Evolutionary conservation across 148 eudicot genomes (phyloP), one percentile per base, ranked within the genome.

Genomic region (Heliosperma pusillum): DNA sequence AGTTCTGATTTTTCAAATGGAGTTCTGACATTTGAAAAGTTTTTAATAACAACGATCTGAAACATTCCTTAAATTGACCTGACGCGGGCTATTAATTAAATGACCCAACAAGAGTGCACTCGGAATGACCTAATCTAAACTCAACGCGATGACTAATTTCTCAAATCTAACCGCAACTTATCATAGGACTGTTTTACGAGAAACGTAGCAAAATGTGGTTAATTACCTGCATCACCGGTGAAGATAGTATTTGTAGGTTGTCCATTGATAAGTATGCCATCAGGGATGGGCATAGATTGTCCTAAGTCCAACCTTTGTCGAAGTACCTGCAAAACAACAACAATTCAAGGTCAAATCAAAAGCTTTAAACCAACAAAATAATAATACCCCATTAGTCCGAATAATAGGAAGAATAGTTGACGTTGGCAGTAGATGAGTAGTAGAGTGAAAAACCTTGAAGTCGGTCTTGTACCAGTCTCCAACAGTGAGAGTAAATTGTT

Each of bases 211-310:
- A 36, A 36, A 36, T 10, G 7, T 36, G 24, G 13, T 16, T 29
- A 5, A 13, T 65, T 65, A 65, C 69, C 69, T 85, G 75, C 56
- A 69, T 79, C 71, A 56, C 86, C 90, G 8, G 74, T 79, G 50
- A 88, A 81, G 33, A 83, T 22, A 22, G 82, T 71, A 12, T 77
- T 63, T 13, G 36, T 63, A 71, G 85, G 86, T 66, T 59, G 72
- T 3, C 97, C 98, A 58, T 93, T 89, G 55, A 93, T 91, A 53
- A 93, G 91, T 33, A 93, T 71, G 24, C 88, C 89, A 79, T 89
- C 80, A 64, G 95, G 89, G 29, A 50, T 58, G 13, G 93, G 92
- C 67, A 93, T 79, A 53, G 82, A 70, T 0, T 80, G 29, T 64
- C 98, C 97, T 0, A 64, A 27, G 74, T 87, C 93, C 17, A 93